Percentiles rank a stretch among this genome's conserved stretches.
Evolutionary conservation across 306 rosid species (phyloP).

Genomic region (Bauhinia variegata): DNA sequence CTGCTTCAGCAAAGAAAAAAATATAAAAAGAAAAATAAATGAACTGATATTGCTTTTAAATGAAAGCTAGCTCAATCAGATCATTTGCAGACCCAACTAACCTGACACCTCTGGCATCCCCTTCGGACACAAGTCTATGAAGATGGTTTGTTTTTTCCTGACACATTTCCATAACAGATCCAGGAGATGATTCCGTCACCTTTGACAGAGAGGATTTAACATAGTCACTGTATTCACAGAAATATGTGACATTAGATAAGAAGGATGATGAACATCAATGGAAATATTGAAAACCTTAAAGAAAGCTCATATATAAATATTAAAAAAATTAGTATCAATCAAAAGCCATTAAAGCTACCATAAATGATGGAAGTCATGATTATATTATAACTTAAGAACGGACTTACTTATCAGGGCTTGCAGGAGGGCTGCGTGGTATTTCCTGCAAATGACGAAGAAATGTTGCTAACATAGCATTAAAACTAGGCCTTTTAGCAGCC

Average conservation of each 20-base stretch:
- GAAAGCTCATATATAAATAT: conserved; percentile 32
- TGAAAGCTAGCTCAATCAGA: conserved; percentile 33
- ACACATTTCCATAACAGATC: conserved; percentile 61
- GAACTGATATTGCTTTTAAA: conserved; percentile 19
- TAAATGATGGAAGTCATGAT: conserved; percentile 29
- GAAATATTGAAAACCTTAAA: too few species aligned
- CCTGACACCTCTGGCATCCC: conserved; percentile 86
- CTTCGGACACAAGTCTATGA: conserved; percentile 86
- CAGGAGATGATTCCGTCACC: conserved; percentile 60
- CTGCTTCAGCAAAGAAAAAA: conserved; percentile 51
- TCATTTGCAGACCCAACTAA: conserved; percentile 42
- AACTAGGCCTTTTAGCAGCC: conserved; percentile 86
- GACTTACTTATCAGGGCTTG: conserved; percentile 94
- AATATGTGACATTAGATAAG: conserved; percentile 29
- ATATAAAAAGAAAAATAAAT: conserved; percentile 30
- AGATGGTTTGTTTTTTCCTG: conserved; percentile 63
- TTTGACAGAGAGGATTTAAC: conserved; percentile 64
- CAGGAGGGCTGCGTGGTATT: conserved; percentile 91
- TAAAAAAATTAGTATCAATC: conserved; percentile 28
- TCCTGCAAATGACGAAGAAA: conserved; percentile 95
- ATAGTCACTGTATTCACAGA: conserved; percentile 65
- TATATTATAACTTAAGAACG: conserved; percentile 35
- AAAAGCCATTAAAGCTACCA: conserved; percentile 33
- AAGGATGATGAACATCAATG: conserved; percentile 17
- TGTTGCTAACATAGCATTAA: conserved; percentile 81